These are phyloP conservation scores for Fusarium fracticaudum DNA, from an alignment of 2,329 filamentous ascomycete genomes.

Conservation along the genomic window DNA sequence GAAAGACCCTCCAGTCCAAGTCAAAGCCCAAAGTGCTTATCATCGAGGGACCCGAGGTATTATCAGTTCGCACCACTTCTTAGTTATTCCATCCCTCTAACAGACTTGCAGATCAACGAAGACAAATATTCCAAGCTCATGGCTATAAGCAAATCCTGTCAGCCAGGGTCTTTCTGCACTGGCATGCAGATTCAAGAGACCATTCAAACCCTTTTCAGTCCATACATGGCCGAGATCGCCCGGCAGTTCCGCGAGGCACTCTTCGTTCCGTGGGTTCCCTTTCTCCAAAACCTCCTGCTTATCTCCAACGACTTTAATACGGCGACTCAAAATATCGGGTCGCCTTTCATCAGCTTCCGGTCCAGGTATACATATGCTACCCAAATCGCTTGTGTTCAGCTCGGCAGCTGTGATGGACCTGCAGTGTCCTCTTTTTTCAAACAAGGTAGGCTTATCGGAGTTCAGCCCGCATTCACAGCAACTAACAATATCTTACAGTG, in stretches of 20 bases:
- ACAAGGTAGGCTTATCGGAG: rapidly evolving
- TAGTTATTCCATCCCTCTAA: not conserved
- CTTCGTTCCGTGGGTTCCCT: not conserved
- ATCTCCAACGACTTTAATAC: not conserved
- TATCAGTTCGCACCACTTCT: no score
- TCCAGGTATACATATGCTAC: not conserved
- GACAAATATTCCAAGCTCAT: not conserved
- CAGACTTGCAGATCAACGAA: not conserved
- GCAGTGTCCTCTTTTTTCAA: not conserved
- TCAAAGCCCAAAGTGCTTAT: not conserved
- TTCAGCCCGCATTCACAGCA: rapidly evolving
- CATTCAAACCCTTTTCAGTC: not conserved
- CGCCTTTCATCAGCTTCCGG: not conserved
- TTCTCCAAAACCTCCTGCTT: not conserved
- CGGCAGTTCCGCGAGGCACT: not conserved
- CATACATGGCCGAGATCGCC: not conserved
- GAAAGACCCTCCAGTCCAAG: not conserved
- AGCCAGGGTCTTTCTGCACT: not conserved
- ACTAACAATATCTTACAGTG: not conserved
- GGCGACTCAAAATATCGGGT: not conserved
- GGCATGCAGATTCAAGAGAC: not conserved
- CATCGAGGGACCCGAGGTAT: not conserved
- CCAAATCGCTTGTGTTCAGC: not conserved
- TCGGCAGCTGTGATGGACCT: not conserved
- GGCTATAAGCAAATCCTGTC: not conserved